Evolutionary conservation across 495 filamentous ascomycete species (phyloP), one percentile per base, ranked within the genome.

Genomic region (Penicillium atrosanguineum): DNA sequence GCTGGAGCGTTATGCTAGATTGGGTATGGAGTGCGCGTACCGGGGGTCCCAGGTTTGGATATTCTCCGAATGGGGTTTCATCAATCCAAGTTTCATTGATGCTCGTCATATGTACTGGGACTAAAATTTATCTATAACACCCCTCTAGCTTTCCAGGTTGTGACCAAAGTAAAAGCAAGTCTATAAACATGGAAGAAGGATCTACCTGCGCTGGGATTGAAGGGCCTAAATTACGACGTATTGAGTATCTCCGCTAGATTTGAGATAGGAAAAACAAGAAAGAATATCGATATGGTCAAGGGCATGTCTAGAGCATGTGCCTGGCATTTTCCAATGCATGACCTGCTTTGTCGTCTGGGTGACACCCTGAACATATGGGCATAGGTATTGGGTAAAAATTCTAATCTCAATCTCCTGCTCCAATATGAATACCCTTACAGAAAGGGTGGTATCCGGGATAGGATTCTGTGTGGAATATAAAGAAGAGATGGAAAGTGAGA

Each of bases 231-330:
- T 60, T 63, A n/a, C 50, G 56, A 38, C 21, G 37, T 41, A 29
- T 28, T 31, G 46, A 18, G 40, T 52, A 48, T 62, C 55, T 56
- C 41, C 53, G 19, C 59, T 54, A 59, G 61, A 61, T 53, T 34
- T 19, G 34, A 44, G 39, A 50, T 43, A 12, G 14, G 26, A 40
- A 48, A 26, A 25, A n/a, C 23, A 49, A 39, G 39, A 9, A 26
- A 53, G 41, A 31, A n/a, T 9, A 31, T 9, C 15, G 48, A 36
- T 14, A 51, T 38, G 41, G 16, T 31, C 11, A 31, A 9, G 31
- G 28, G 23, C 23, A 23, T 23, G 23, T 1, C 11, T 31, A 31
- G 7, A 8, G 31, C 31, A 48, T 59, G 48, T 52, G 36, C 60
- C 54, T 47, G 54, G 50, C 55, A 51, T 44, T 12, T 40, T 44